Percentiles rank a stretch among this genome's conserved stretches.
These are phyloP conservation scores for Mycena amicta DNA, from an alignment of 768 basidiomycete species.

Conservation along the genomic window DNA sequence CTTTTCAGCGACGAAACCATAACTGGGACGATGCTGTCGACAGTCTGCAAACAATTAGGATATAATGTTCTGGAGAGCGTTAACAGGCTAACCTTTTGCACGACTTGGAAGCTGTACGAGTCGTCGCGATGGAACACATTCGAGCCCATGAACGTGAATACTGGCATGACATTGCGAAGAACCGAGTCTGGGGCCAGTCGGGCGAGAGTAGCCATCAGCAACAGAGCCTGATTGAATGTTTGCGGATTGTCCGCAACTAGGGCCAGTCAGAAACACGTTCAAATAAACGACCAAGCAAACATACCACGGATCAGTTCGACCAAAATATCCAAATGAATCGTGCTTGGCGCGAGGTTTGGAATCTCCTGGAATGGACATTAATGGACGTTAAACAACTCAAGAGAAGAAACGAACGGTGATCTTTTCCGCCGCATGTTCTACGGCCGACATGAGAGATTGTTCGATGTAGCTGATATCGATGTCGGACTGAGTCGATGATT, in stretches of 20 bases:
- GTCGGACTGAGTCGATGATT: slow-evolving; percentile 51
- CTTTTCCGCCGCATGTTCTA: slow-evolving; percentile 64
- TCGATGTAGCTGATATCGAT: slow-evolving; percentile 79
- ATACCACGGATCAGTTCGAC: slow-evolving; percentile 85
- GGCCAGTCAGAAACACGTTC: background rate
- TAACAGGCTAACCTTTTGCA: slow-evolving; percentile 77
- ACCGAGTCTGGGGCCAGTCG: slow-evolving; percentile 88
- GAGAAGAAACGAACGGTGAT: slow-evolving; percentile 47
- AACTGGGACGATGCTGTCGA: slow-evolving; percentile 91
- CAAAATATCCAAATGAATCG: slow-evolving; percentile 79
- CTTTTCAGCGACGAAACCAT: slow-evolving; percentile 80
- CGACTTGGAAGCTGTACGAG: slow-evolving; percentile 91
- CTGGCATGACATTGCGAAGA: slow-evolving; percentile 93
- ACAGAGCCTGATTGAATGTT: slow-evolving; percentile 89
- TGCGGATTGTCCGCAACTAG: slow-evolving; percentile 89
- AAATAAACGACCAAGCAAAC: slow-evolving; percentile 18
- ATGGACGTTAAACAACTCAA: background rate
- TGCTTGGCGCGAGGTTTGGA: slow-evolving; percentile 53
- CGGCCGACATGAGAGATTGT: slow-evolving; percentile 82
- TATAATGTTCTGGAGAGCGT: too few species aligned
- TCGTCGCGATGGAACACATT: slow-evolving; percentile 97
- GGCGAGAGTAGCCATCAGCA: slow-evolving; percentile 84
- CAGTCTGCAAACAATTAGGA: slow-evolving; percentile 57
- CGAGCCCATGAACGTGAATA: slow-evolving; percentile 99
- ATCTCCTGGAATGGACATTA: slow-evolving; percentile 44